phyloP scores from a whole-genome alignment of 768 basidiomycete species.

The Holtermannia corniformis region DNA sequence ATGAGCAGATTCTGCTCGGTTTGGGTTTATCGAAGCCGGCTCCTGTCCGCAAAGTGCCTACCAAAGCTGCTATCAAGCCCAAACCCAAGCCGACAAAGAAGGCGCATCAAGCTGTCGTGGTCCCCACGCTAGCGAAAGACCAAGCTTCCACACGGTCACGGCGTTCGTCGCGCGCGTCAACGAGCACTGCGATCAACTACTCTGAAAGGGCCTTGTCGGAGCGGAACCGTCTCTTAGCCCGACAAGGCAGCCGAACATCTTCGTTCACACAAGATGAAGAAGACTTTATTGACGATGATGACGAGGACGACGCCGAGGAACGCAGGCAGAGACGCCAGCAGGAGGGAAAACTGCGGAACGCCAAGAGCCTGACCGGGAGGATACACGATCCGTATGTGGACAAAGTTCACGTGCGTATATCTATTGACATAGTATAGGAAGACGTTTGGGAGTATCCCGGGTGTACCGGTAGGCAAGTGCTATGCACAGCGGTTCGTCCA shows the following conservation, averaged over 20 bases:
- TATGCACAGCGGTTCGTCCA: conserved; percentile 58
- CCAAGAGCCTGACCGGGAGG: conserved; percentile 27
- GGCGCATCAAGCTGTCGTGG: too few relatives aligned
- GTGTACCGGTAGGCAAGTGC: conserved; percentile 67
- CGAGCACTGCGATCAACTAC: conserved; percentile 2
- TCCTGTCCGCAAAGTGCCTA: too few relatives aligned
- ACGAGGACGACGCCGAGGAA: conserved; percentile 27
- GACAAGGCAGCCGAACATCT: neutral
- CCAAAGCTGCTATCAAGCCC: neutral
- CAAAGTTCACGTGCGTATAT: neutral
- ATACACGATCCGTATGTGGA: conserved; percentile 36
- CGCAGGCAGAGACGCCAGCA: conserved; percentile 22
- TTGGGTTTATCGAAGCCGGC: conserved; percentile 19
- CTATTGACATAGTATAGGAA: conserved; percentile 43
- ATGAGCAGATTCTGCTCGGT: conserved; percentile 26
- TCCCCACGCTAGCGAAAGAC: too few relatives aligned
- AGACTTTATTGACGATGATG: conserved; percentile 15
- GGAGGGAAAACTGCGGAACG: conserved; percentile 29
- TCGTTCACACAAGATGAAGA: neutral
- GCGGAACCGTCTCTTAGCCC: too few relatives aligned
- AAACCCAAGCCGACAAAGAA: conserved; percentile 9
- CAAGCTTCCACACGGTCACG: too few relatives aligned
- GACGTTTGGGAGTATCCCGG: conserved; percentile 70
- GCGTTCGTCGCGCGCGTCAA: conserved; percentile 9
- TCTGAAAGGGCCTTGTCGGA: too few relatives aligned